Base-by-base conservation (phyloP, 2,329 filamentous ascomycete genomes). In the Clonostachys sp. region DNA sequence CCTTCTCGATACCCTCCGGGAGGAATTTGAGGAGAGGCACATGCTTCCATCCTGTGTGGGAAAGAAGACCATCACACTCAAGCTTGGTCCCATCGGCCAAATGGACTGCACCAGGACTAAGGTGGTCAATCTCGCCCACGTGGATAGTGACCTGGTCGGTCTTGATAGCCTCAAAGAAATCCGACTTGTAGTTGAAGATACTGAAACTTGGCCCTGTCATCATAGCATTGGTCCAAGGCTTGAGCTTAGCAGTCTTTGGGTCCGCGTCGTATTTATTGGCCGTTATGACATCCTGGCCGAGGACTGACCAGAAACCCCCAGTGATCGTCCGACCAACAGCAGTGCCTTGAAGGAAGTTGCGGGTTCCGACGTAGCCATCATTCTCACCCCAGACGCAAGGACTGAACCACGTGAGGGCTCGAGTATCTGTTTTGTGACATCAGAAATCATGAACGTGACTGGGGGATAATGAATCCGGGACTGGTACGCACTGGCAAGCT, bases 331-430 rank as follows among this genome's bases (percentile, higher is more conserved):
- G 65, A 1, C 79, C 78, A 0, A 80, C 20, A 41, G 63, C 60
- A 1, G 74, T 81, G 3, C 69, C 64, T 43, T 83, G 77, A 3
- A 83, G 57, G 43, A 79, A 73, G 5, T 59, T 57, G 4, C 77
- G 65, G 0, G 75, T 57, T n/a, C 60, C 62, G 7, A 72, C 67
- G 44, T 66, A 78, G 1, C 78, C 80, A 50, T 79, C 78, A 10
- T 71, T 74, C 3, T 67, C 64, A 2, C 80, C 82, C 80, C 81
- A 88, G 2, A 81, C 73, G 52, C 83, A 87, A 0, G 85, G 84
- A 16, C 73, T 80, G 57, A 88, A 77, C 77, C 81, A 87, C 1
- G 77, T 36, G 4, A 48, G 24, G 33, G 42, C 17, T 3, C 46
- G 46, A 17, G 35, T 41, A 18, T 45, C 42, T 48, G 4, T 30